Conservation (phyloP, 1,139 yeast genomes). For the Nakaseomyces glabratus region DNA sequence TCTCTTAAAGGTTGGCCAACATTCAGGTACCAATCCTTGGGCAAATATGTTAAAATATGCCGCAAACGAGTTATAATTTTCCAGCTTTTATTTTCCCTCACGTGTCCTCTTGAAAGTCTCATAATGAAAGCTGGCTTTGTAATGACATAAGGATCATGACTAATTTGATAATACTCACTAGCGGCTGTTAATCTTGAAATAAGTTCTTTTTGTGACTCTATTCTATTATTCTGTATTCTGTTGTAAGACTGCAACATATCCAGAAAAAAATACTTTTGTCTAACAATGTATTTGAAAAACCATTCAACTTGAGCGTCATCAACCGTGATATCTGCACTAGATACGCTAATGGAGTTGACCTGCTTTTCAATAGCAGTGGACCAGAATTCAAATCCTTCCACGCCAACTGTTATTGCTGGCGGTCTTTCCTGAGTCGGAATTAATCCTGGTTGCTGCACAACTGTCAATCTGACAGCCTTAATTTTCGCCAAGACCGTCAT, state of each 20-base stretch:
- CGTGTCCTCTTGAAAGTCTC: conserved; percentile 61
- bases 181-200: conserved; percentile 48
- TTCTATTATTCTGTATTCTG: conserved; percentile 11
- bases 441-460: conserved; percentile 12
- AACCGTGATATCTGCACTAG: conserved; percentile 31
- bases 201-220: conserved; percentile 18
- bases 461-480: conserved; percentile 18
- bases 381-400: conserved; percentile 40
- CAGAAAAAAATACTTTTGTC: conserved; percentile 19
- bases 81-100: conserved; percentile 82
- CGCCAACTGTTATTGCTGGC: conserved; percentile 14
- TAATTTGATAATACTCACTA: conserved; percentile 49
- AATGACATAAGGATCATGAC: conserved; percentile 80
- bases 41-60: conserved; percentile 58
- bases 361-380: conserved; percentile 25
- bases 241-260: conserved; percentile 23
- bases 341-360: conserved; percentile 34
- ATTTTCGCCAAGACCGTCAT: conserved; percentile 15
- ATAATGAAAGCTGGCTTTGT: conserved; percentile 82
- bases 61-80: conserved; percentile 69
- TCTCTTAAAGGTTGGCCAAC: conserved; percentile 18
- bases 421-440: conserved; percentile 18
- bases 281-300: conserved; percentile 31
- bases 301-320: conserved; percentile 36
- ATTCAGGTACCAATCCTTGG: conserved; percentile 40